phyloP scores from a whole-genome alignment of 768 basidiomycete genomes.

The Suillus plorans region DNA sequence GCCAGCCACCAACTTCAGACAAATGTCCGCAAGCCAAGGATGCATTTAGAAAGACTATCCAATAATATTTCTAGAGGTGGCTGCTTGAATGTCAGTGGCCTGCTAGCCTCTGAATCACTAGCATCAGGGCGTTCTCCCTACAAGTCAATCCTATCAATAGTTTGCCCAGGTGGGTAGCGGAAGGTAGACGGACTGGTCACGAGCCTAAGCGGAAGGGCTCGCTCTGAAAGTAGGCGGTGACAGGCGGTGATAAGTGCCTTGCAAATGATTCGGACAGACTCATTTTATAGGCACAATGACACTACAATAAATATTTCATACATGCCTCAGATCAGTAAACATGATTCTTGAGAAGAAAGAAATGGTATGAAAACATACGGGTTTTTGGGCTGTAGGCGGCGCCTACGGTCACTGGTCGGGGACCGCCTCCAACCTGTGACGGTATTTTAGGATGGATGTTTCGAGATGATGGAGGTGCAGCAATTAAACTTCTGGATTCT shows the following conservation, averaged over 20 bases:
- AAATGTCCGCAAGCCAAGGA: conserved; percentile 13
- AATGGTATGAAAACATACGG: not conserved
- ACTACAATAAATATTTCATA: not conserved
- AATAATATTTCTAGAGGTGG: conserved; percentile 24
- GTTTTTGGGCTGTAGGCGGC: not conserved
- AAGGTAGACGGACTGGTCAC: too few relatives aligned
- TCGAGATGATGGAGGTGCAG: not conserved
- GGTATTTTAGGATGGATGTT: not conserved
- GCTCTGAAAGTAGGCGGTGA: not conserved
- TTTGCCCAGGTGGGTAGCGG: not conserved
- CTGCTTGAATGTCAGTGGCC: conserved; percentile 1
- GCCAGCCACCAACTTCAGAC: conserved; percentile 25
- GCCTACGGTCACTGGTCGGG: not conserved
- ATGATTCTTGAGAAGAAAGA: not conserved
- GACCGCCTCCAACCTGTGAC: not conserved
- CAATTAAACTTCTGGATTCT: not conserved
- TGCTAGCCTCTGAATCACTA: not conserved
- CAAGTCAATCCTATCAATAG: not conserved
- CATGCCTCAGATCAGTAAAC: not conserved
- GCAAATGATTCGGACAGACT: not conserved
- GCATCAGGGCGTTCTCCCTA: not conserved
- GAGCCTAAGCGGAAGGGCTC: not conserved
- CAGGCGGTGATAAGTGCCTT: not conserved
- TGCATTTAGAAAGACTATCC: conserved; percentile 18
- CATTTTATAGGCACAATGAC: not conserved